Conservation (phyloP, 176 grass and related monocot species). For the Alopecurus myosuroides region DNA sequence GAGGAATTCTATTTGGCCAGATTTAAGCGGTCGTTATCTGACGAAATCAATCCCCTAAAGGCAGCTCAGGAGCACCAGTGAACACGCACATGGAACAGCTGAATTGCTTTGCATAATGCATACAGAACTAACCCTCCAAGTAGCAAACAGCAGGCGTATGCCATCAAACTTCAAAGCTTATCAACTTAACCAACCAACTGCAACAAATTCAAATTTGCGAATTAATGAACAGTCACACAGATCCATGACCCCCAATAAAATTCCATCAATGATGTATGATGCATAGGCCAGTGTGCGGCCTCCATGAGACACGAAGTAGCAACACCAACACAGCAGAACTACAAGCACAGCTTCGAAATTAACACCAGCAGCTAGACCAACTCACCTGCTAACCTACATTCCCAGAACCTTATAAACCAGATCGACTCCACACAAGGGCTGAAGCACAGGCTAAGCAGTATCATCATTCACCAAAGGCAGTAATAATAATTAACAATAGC, state of each 20-base stretch:
- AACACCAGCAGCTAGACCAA: neutral
- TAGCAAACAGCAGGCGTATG: neutral
- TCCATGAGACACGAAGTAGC: neutral
- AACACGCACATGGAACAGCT: neutral
- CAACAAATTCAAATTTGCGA: neutral
- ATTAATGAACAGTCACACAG: neutral
- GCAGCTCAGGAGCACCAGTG: neutral
- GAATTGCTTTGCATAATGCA: neutral
- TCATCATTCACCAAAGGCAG: neutral
- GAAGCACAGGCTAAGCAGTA: neutral
- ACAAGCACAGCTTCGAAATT: neutral
- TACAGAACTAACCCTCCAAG: neutral
- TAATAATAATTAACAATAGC: neutral
- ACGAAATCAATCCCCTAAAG: neutral
- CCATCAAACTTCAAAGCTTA: neutral
- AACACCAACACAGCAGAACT: neutral
- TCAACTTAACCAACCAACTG: neutral
- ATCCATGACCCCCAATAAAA: neutral
- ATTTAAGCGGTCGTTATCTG: neutral
- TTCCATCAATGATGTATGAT: neutral
- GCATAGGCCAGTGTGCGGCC: neutral
- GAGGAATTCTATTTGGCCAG: neutral
- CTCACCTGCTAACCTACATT: constrained; percentile 1
- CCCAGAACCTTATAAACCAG: neutral
- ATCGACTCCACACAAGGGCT: neutral